Evolutionary conservation across 2,329 filamentous ascomycete genomes (phyloP).

Genomic region (Scytalidium lignicola): DNA sequence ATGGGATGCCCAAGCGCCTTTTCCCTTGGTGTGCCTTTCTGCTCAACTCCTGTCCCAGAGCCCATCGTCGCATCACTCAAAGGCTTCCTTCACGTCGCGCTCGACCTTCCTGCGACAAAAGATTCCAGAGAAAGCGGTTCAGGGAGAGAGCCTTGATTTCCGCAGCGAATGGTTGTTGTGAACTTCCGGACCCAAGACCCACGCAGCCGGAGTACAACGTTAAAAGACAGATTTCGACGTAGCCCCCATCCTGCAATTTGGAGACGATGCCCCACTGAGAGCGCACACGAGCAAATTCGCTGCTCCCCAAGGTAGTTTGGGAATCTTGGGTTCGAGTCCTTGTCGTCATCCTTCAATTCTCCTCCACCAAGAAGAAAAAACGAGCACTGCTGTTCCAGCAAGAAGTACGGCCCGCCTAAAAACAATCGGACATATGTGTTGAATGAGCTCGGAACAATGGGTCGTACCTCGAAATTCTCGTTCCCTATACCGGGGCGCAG

Average conservation of each 20-base stretch:
- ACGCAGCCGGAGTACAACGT: neutral
- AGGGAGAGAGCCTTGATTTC: too few relatives aligned
- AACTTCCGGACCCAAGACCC: neutral
- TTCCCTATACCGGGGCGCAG: slow-evolving; percentile 30
- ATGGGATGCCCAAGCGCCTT: neutral
- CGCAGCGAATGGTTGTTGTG: neutral
- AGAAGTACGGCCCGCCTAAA: too few relatives aligned
- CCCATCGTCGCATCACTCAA: too few relatives aligned
- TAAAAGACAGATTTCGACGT: neutral
- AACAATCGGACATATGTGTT: neutral
- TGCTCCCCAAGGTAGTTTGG: neutral
- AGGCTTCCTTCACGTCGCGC: neutral
- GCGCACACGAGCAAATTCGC: neutral
- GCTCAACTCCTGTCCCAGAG: neutral
- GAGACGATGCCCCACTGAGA: neutral
- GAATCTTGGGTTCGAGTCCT: neutral
- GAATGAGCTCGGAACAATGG: slow-evolving; percentile 16
- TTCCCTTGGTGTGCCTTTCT: neutral
- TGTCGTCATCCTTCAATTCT: too few relatives aligned
- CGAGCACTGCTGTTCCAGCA: too few relatives aligned
- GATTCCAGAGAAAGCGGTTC: neutral
- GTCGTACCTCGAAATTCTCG: slow-evolving; percentile 29
- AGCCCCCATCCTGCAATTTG: neutral
- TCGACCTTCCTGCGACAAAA: neutral
- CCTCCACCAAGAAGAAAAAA: too few relatives aligned